Evolutionary conservation across 352 stramenopile genomes (phyloP).

Genomic region (Pythium pyrilobum): DNA sequence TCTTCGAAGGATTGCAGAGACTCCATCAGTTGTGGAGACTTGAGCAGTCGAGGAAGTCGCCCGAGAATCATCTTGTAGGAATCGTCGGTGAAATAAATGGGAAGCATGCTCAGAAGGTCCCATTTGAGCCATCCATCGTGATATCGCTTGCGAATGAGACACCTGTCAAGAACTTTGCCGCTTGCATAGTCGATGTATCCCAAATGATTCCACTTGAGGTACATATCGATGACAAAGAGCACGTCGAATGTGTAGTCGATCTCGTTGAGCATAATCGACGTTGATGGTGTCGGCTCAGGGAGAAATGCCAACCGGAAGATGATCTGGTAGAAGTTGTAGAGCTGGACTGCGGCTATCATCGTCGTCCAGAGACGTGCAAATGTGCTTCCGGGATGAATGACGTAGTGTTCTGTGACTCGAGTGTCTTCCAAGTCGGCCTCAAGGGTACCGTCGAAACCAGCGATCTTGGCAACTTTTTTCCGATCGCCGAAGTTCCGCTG

Average conservation of each 20-base stretch:
- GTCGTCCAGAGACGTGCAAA: conserved; percentile 27
- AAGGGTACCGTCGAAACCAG: background rate
- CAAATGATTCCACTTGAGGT: conserved; percentile 11
- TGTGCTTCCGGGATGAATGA: background rate
- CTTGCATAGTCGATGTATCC: conserved; percentile 5
- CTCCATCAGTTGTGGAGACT: conserved; percentile 5
- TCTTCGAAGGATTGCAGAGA: conserved; percentile 10
- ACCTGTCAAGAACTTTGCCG: conserved; percentile 14
- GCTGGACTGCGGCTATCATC: conserved; percentile 27
- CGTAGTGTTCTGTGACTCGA: background rate
- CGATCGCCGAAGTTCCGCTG: background rate
- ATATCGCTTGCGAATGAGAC: conserved; percentile 10
- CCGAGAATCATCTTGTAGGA: background rate
- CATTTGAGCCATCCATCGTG: conserved; percentile 1
- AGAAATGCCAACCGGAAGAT: conserved; percentile 22
- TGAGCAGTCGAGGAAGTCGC: conserved; percentile 16
- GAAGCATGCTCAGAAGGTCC: conserved; percentile 15
- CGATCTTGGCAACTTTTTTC: background rate
- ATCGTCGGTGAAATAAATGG: conserved; percentile 6
- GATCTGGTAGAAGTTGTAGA: conserved; percentile 26
- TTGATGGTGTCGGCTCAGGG: background rate
- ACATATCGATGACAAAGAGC: conserved; percentile 8
- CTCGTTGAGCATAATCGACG: background rate
- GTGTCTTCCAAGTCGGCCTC: background rate
- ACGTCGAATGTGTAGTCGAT: conserved; percentile 14